Evolutionary conservation across 2,329 filamentous ascomycete species (phyloP).

Genomic region (Fusarium temperatum): DNA sequence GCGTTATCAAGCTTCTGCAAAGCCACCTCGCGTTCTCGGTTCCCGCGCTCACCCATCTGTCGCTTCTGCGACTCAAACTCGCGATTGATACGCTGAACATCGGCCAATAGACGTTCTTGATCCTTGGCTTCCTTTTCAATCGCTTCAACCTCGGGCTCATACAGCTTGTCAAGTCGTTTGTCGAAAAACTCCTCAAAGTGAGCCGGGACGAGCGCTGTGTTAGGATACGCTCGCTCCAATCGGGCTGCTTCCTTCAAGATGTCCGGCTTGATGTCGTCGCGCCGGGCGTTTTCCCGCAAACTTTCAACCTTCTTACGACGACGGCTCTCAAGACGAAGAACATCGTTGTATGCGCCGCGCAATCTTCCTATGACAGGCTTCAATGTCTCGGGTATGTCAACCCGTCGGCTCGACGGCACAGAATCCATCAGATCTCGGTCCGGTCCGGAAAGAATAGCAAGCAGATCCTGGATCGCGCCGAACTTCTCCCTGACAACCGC

Average conservation of each 20-base stretch:
- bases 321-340: slow-evolving; percentile 82
- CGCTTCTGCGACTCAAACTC: slow-evolving; percentile 79
- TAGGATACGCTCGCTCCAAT: slow-evolving; percentile 85
- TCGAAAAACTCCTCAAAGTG: slow-evolving; percentile 96
- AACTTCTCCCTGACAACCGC: slow-evolving; percentile 79
- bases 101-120: slow-evolving; percentile 75
- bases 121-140: slow-evolving; percentile 77
- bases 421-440: slow-evolving; percentile 86
- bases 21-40: slow-evolving; percentile 82
- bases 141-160: slow-evolving; percentile 79
- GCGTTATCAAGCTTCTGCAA: slow-evolving; percentile 89
- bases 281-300: slow-evolving; percentile 79
- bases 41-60: slow-evolving; percentile 67
- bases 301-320: slow-evolving; percentile 82
- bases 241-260: slow-evolving; percentile 85
- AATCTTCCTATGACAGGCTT: slow-evolving; percentile 82
- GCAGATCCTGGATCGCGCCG: slow-evolving; percentile 75
- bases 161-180: slow-evolving; percentile 75
- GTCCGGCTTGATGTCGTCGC: slow-evolving; percentile 88
- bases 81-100: slow-evolving; percentile 78
- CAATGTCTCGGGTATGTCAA: slow-evolving; percentile 80
- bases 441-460: slow-evolving; percentile 79
- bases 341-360: slow-evolving; percentile 83
- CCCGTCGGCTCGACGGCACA: slow-evolving; percentile 84
- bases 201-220: slow-evolving; percentile 83